Conservation (phyloP, 306 rosid genomes). For the Parietaria judaica region DNA sequence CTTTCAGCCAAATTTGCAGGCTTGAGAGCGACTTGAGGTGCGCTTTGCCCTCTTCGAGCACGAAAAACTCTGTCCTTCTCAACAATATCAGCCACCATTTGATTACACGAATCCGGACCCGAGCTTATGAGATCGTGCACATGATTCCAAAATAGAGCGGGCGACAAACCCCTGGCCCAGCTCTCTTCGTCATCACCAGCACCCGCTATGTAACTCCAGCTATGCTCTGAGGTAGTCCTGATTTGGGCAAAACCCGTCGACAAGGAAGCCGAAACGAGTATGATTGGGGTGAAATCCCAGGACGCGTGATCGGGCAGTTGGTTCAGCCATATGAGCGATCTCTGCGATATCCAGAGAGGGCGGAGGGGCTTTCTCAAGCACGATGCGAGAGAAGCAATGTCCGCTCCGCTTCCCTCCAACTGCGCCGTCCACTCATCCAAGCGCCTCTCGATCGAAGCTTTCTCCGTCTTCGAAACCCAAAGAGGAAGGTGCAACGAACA, state of each 20-base stretch:
- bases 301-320: slow-evolving; percentile 88
- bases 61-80: slow-evolving; percentile 65
- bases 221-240: slow-evolving; percentile 61
- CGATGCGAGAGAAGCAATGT: slow-evolving; percentile 53
- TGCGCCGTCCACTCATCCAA: slow-evolving; percentile 71
- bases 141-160: slow-evolving; percentile 62
- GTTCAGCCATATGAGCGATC: slow-evolving; percentile 78
- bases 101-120: slow-evolving; percentile 74
- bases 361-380: slow-evolving; percentile 72
- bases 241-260: slow-evolving; percentile 38
- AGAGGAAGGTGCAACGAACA: slow-evolving; percentile 87
- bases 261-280: slow-evolving; percentile 73
- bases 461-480: slow-evolving; percentile 78
- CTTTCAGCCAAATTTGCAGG: slow-evolving; percentile 27
- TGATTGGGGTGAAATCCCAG: slow-evolving; percentile 91
- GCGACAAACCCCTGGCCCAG: slow-evolving; percentile 85
- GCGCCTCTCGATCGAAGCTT: slow-evolving; percentile 50
- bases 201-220: slow-evolving; percentile 89
- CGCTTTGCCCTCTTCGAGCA: slow-evolving; percentile 58
- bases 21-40: slow-evolving; percentile 59
- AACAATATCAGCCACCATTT: slow-evolving; percentile 64
- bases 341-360: slow-evolving; percentile 91
- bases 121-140: slow-evolving; percentile 63
- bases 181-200: slow-evolving; percentile 97
- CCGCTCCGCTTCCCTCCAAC: slow-evolving; percentile 64